phyloP scores from a whole-genome alignment of 2,329 filamentous ascomycete genomes.

The Fusarium subglutinans region DNA sequence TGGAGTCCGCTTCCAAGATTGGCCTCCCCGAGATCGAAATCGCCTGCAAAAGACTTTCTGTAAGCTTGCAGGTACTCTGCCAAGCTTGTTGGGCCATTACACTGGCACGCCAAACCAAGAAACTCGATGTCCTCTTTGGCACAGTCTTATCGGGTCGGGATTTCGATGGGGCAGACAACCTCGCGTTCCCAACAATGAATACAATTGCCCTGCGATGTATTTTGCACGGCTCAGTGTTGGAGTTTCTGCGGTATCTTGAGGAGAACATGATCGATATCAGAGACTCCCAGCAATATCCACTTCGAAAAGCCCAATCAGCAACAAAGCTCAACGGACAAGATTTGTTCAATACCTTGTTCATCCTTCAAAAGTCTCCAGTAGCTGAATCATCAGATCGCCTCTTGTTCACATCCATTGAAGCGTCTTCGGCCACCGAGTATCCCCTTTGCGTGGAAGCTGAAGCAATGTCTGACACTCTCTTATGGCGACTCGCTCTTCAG shows the following conservation, averaged over 20 bases:
- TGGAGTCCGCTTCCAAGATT: slow-evolving; percentile 21
- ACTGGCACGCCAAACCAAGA: slow-evolving; percentile 68
- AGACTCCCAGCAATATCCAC: slow-evolving; percentile 79
- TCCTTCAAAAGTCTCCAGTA: slow-evolving; percentile 57
- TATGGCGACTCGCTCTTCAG: slow-evolving; percentile 80
- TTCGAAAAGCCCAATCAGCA: slow-evolving; percentile 71
- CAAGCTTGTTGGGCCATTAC: slow-evolving; percentile 80
- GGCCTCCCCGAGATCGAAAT: slow-evolving; percentile 42
- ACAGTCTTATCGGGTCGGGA: slow-evolving; percentile 88
- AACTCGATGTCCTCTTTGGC: slow-evolving; percentile 83
- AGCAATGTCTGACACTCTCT: slow-evolving; percentile 59
- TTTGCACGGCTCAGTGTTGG: slow-evolving; percentile 71
- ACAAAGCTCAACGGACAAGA: slow-evolving; percentile 47
- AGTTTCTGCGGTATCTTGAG: slow-evolving; percentile 79
- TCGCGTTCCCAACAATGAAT: slow-evolving; percentile 93
- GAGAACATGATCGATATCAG: slow-evolving; percentile 71
- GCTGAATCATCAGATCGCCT: background rate
- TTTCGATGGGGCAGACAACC: slow-evolving; percentile 69
- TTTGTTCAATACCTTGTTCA: slow-evolving; percentile 66
- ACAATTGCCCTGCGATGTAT: slow-evolving; percentile 80
- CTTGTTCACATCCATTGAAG: slow-evolving; percentile 71
- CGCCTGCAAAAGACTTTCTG: slow-evolving; percentile 72
- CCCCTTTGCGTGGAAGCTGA: slow-evolving; percentile 86
- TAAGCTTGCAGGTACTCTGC: slow-evolving; percentile 81
- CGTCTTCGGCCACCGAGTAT: slow-evolving; percentile 78